Evolutionary conservation across 169 alveolate species (phyloP), one percentile per base, ranked within the genome.

Genomic region (Plasmodium yoelii): DNA sequence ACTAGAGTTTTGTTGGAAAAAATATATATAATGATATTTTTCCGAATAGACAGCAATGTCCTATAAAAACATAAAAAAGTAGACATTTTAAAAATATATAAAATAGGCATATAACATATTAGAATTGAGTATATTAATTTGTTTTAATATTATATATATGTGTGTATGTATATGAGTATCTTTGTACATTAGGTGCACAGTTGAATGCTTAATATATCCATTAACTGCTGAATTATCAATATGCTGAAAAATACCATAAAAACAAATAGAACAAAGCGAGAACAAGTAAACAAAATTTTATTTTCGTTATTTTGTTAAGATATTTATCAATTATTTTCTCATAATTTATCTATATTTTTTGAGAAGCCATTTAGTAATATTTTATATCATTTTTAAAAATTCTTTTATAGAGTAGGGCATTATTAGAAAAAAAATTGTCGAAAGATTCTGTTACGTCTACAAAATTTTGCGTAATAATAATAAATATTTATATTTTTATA

Each of bases 371-470:
- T 57, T 24, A 28, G 6, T n/a, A 15, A 12, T 34, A 42, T 73
- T 47, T 28, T 57, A 55, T 28, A 34, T 57, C 46, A n/a, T 9
- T 56, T 56, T 73, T 73, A 13, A 39, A 39, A 63, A 47, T 60
- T 67, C 28, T 65, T 67, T 80, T 65, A 46, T 55, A 80, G 90
- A 80, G 28, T 51, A 80, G 90, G 90, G 53, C 49, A 75, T 80
- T 80, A 60, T 59, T 80, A 60, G 77, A 80, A 80, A 80, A 80
- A 67, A 80, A 80, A 64, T 49, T 80, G 68, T 80, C 90, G 47
- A 80, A 80, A 67, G 90, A 80, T 51, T 80, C 90, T 46, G 90
- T 80, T 47, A 80, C 90, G 12, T 80, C 90, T 60, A 80, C 90
- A n/a, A 80, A 80, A 69, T 80, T 80, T 69, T 80, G 82, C 55